Evolutionary conservation across 306 rosid genomes (phyloP).

Genomic region (Aeschynomene evenia): DNA sequence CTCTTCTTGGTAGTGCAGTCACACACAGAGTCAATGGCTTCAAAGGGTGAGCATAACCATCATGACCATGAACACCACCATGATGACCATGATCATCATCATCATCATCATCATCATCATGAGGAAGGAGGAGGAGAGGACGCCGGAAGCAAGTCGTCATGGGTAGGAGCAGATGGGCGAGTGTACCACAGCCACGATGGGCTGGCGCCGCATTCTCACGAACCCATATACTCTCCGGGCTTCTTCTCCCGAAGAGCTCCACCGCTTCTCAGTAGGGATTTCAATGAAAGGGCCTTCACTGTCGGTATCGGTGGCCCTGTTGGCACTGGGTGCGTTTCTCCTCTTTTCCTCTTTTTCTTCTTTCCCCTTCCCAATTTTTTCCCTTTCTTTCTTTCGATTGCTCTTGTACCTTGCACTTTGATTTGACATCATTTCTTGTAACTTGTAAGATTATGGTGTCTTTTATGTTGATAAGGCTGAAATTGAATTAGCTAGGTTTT

Average conservation of each 20-base stretch:
- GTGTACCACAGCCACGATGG: constrained; percentile 95
- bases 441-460: no score
- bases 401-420: background rate
- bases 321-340: constrained; percentile 64
- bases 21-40: constrained; percentile 47
- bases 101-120: constrained; percentile 19
- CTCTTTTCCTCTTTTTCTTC: background rate
- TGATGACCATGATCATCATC: constrained; percentile 25
- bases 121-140: constrained; percentile 19
- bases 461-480: background rate
- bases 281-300: constrained; percentile 88
- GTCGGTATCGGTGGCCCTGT: constrained; percentile 98
- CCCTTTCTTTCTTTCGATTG: background rate
- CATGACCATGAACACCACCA: constrained; percentile 23
- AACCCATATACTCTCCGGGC: constrained; percentile 91
- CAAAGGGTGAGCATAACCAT: constrained; percentile 27
- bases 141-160: constrained; percentile 49
- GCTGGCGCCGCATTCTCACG: constrained; percentile 95
- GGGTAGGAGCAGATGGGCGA: constrained; percentile 77
- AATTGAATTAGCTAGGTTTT: background rate
- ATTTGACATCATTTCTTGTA: background rate
- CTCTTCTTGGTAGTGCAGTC: background rate
- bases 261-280: constrained; percentile 59
- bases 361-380: background rate
- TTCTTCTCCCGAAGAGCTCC: constrained; percentile 89